Conservation (phyloP, 2,329 filamentous ascomycete species). For the Verruconis gallopava region DNA sequence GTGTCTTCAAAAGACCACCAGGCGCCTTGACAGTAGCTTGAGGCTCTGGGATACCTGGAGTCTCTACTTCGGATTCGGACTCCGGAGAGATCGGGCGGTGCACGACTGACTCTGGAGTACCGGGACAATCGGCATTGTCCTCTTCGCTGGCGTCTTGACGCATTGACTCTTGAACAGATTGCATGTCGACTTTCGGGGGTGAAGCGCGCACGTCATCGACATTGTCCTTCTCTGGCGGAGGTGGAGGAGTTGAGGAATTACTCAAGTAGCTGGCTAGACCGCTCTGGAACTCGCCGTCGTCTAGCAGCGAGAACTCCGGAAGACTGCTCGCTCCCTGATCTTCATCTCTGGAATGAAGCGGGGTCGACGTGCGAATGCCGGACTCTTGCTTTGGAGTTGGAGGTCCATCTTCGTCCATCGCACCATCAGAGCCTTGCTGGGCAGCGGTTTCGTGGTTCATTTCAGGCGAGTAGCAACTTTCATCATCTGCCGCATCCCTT, state of each 20-base stretch:
- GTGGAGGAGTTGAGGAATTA: constrained; percentile 19
- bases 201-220: neutral
- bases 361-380: constrained; percentile 12
- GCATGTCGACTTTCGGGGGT: constrained; percentile 2
- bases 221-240: constrained; percentile 18
- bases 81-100: constrained; percentile 47
- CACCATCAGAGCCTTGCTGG: constrained; percentile 14
- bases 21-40: constrained; percentile 81
- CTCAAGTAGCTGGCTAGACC: constrained; percentile 43
- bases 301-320: constrained; percentile 37
- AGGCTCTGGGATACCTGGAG: constrained; percentile 61
- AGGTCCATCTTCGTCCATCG: constrained; percentile 29
- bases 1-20: constrained; percentile 76
- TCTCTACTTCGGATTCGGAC: constrained; percentile 19
- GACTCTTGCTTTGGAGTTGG: constrained; percentile 30
- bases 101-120: constrained; percentile 82
- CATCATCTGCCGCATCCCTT: constrained; percentile 33
- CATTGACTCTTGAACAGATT: constrained; percentile 13
- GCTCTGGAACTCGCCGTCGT: constrained; percentile 39
- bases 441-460: constrained; percentile 17
- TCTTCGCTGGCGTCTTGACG: constrained; percentile 8
- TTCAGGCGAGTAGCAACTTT: constrained; percentile 40
- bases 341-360: constrained; percentile 17
- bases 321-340: constrained; percentile 19
- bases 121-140: constrained; percentile 32